Evolutionary conservation across 1,284 basidiomycete species (phyloP).

Genomic region (Neonothopanus nambi): DNA sequence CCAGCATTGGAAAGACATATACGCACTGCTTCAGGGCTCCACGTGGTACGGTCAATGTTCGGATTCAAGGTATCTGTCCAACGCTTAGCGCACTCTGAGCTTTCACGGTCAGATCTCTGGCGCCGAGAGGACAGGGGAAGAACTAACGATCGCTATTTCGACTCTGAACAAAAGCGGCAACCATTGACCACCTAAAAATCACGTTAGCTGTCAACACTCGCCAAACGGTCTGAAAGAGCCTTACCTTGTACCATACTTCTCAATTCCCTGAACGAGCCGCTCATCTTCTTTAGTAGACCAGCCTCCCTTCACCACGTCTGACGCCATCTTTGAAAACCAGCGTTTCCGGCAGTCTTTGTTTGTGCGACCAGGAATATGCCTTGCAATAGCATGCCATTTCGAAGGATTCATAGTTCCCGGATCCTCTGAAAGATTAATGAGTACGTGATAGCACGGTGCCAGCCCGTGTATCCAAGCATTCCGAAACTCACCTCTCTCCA

Average conservation of each 20-base stretch:
- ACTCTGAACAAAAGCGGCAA: conserved; percentile 51
- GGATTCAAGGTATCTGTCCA: conserved; percentile 61
- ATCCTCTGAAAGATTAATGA: conserved; percentile 40
- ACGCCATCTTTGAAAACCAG: conserved; percentile 62
- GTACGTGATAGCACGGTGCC: neutral
- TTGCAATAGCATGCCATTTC: conserved; percentile 60
- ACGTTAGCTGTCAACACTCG: conserved; percentile 3
- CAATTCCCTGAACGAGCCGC: conserved; percentile 52
- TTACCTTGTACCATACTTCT: conserved; percentile 51
- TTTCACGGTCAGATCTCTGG: conserved; percentile 15
- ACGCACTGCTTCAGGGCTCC: conserved; percentile 49
- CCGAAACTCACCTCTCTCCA: conserved; percentile 43
- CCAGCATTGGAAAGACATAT: conserved; percentile 5
- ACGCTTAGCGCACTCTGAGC: conserved; percentile 55
- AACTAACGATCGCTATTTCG: conserved; percentile 56
- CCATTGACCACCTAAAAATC: conserved; percentile 49
- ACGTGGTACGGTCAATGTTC: conserved; percentile 55
- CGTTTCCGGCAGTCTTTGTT: conserved; percentile 63
- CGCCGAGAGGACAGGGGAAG: neutral
- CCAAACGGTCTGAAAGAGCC: neutral
- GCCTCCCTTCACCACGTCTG: conserved; percentile 55
- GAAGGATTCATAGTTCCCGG: conserved; percentile 53
- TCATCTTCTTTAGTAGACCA: conserved; percentile 60
- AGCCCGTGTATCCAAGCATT: neutral
- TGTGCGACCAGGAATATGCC: conserved; percentile 56